Evolutionary conservation across 2,329 filamentous ascomycete species (phyloP).

Genomic region (Verticillium alfalfae): DNA sequence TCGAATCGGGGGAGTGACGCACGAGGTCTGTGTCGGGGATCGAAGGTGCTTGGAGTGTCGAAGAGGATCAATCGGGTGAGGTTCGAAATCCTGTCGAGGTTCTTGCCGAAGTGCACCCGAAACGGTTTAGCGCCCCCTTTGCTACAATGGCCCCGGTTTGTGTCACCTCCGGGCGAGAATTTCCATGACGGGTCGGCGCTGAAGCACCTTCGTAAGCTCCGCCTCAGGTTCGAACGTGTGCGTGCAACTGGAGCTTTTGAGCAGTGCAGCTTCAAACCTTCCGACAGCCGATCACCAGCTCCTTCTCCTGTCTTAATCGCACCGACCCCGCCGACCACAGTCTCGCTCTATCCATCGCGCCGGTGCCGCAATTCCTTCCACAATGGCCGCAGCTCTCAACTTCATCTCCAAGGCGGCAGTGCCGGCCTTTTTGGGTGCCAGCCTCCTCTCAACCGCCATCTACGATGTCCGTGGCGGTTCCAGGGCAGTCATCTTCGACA

Average conservation of each 20-base stretch:
- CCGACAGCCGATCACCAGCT: neutral
- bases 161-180: neutral
- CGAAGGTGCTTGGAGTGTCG: neutral
- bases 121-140: neutral
- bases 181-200: neutral
- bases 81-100: conserved; percentile 23
- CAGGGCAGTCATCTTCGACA: conserved; percentile 96
- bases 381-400: conserved; percentile 49
- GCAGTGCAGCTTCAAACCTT: neutral
- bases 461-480: conserved; percentile 97
- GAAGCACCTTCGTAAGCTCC: neutral
- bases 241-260: neutral
- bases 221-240: neutral
- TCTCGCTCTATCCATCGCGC: neutral
- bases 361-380: conserved; percentile 39
- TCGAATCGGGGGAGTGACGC: conserved; percentile 7
- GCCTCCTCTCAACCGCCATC: conserved; percentile 70
- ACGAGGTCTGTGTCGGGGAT: conserved; percentile 3
- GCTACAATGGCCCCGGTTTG: neutral
- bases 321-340: neutral
- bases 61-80: conserved; percentile 12
- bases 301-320: neutral
- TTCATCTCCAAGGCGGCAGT: conserved; percentile 64
- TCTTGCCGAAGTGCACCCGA: conserved; percentile 13
- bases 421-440: conserved; percentile 64